Evolutionary conservation across 202 grass and related monocot genomes (phyloP).

Genomic region (Setaria italica): DNA sequence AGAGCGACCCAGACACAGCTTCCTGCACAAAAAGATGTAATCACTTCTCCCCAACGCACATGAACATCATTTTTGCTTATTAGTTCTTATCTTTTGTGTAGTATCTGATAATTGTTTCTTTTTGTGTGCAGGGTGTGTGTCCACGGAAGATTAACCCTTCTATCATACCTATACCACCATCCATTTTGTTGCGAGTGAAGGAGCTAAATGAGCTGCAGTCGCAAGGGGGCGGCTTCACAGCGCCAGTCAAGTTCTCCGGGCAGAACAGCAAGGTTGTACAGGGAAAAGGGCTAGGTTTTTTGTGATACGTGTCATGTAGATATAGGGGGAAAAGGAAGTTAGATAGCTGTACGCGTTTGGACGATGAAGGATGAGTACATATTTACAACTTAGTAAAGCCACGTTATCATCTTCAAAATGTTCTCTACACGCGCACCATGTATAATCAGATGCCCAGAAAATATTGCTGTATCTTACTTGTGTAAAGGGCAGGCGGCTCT

Average conservation of each 20-base stretch:
- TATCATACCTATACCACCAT: slow-evolving; percentile 75
- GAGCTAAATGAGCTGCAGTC: slow-evolving; percentile 74
- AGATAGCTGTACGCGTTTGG: slow-evolving; percentile 14
- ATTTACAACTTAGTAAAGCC: slow-evolving; percentile 20
- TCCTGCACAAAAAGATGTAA: slow-evolving; percentile 65
- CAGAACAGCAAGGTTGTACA: slow-evolving; percentile 59
- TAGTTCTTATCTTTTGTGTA: neutral
- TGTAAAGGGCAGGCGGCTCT: neutral
- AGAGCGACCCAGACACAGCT: slow-evolving; percentile 81
- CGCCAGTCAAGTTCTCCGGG: slow-evolving; percentile 43
- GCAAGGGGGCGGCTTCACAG: slow-evolving; percentile 43
- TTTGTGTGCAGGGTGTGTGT: slow-evolving; percentile 41
- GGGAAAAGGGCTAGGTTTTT: slow-evolving; percentile 79
- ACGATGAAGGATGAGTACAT: slow-evolving; percentile 19
- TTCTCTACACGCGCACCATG: slow-evolving; percentile 24
- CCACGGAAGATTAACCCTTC: slow-evolving; percentile 73
- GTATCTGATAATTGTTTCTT: neutral
- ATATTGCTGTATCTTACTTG: neutral
- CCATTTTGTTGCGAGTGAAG: slow-evolving; percentile 85
- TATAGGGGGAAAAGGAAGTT: slow-evolving; percentile 28
- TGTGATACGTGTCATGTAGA: slow-evolving; percentile 57
- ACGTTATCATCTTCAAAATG: slow-evolving; percentile 23
- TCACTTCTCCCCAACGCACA: slow-evolving; percentile 3
- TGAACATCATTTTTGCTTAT: neutral
- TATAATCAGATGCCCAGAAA: neutral